phyloP scores from a whole-genome alignment of 2,329 filamentous ascomycete genomes.

The Bipolaris sorokiniana region DNA sequence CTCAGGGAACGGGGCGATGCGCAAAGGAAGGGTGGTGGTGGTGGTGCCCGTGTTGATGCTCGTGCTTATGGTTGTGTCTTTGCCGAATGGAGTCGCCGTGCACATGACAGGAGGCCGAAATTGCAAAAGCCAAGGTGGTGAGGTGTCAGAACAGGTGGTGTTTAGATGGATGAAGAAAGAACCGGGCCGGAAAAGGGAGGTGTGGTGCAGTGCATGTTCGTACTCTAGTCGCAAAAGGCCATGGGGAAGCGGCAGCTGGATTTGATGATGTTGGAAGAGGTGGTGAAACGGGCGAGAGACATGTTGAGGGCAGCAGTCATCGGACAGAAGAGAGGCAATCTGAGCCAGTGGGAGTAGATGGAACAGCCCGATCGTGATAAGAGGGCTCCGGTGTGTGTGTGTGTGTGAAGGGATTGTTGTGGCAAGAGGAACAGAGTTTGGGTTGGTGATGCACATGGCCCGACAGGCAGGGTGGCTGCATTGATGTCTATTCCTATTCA shows the following conservation, averaged over 20 bases:
- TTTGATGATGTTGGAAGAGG: not conserved
- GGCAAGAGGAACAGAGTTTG: constrained; percentile 7
- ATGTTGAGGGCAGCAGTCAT: constrained; percentile 1
- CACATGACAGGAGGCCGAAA: constrained; percentile 12
- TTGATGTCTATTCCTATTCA: not conserved
- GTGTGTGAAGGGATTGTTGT: constrained; percentile 2
- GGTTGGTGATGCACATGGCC: constrained; percentile 1
- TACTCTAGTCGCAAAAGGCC: not conserved
- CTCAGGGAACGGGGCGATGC: constrained; percentile 1
- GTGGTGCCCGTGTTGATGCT: not conserved
- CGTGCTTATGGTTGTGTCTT: not conserved
- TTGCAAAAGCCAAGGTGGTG: constrained; percentile 6
- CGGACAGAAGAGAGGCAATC: constrained; percentile 8
- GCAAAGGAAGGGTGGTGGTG: constrained; percentile 7
- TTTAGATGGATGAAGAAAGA: not conserved
- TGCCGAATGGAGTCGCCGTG: constrained; percentile 10
- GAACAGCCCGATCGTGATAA: not conserved
- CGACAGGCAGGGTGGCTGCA: not conserved
- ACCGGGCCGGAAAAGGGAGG: too few species aligned
- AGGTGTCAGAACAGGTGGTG: constrained; percentile 10
- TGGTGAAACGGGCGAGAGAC: constrained; percentile 24
- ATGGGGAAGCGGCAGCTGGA: constrained; percentile 7
- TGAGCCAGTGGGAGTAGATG: constrained; percentile 5
- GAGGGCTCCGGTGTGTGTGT: not conserved
- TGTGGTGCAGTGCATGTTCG: too few species aligned